Percentiles rank a stretch among this genome's conserved stretches.
Conservation (phyloP, 257 asterid genomes). For the Galeopsis tetrahit region DNA sequence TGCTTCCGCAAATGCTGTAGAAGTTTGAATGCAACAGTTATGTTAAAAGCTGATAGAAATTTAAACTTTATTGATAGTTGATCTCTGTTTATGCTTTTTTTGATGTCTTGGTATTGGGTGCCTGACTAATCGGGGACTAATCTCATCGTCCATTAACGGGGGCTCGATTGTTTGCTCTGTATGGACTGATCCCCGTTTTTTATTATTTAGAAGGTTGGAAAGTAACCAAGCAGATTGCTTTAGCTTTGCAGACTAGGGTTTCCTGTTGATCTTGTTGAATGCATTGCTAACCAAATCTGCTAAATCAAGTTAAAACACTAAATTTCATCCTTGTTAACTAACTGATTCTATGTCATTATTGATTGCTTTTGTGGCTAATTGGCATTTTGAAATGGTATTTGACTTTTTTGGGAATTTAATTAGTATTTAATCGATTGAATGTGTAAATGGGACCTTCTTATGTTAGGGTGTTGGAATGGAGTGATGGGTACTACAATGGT, state of each 20-base stretch:
- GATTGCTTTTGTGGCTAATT: slow-evolving; percentile 9
- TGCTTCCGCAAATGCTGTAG: background rate
- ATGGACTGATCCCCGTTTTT: no score
- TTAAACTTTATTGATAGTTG: slow-evolving; percentile 17
- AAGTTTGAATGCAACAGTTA: background rate
- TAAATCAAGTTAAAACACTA: background rate
- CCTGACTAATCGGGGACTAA: no score
- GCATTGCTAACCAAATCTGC: background rate
- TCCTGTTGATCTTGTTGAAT: slow-evolving; percentile 28
- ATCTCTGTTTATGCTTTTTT: slow-evolving; percentile 9
- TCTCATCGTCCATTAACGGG: no score
- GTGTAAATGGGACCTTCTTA: background rate
- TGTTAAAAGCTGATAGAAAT: background rate
- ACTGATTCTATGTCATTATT: slow-evolving; percentile 1
- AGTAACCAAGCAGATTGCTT: no score
- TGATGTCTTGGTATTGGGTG: no score
- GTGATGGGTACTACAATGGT: slow-evolving; percentile 93
- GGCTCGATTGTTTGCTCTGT: no score
- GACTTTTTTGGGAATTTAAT: background rate
- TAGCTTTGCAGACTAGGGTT: slow-evolving; percentile 12
- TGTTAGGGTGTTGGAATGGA: slow-evolving; percentile 76
- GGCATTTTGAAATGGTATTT: slow-evolving; percentile 14
- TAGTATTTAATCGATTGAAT: background rate
- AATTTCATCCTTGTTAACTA: slow-evolving; percentile 7
- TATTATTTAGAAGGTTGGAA: no score